Conservation (phyloP, 1,139 yeast genomes). For the Kluyveromyces marxianus region DNA sequence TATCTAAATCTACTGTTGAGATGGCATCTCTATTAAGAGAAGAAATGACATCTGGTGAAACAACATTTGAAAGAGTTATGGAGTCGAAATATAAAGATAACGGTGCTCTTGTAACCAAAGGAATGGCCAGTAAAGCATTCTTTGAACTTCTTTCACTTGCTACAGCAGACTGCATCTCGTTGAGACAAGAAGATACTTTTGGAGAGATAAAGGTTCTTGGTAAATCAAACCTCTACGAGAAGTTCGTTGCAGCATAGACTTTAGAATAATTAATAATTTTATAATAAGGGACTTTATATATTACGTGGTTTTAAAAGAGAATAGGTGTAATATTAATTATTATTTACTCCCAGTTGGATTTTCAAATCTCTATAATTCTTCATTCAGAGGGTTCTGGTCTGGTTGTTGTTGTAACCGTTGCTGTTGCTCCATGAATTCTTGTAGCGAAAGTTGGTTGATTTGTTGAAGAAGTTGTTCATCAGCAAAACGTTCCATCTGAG, state of each 20-base stretch:
- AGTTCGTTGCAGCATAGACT: conserved; percentile 28
- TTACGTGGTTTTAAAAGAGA: background rate
- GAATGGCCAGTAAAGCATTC: conserved; percentile 67
- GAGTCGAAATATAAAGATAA: conserved; percentile 29
- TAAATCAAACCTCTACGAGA: conserved; percentile 42
- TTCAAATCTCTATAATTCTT: no score
- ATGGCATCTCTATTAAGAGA: conserved; percentile 47
- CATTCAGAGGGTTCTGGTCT: no score
- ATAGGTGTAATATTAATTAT: no score
- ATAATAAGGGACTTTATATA: background rate
- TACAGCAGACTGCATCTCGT: conserved; percentile 59
- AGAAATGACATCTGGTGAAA: conserved; percentile 27
- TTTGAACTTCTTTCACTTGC: conserved; percentile 81
- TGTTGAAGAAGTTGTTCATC: conserved; percentile 28
- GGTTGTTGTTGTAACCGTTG: background rate
- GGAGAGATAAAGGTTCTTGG: conserved; percentile 51
- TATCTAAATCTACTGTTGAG: conserved; percentile 45
- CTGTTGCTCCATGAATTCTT: conserved; percentile 23
- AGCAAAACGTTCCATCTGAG: conserved; percentile 22
- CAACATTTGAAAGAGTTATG: conserved; percentile 39
- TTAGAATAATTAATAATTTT: background rate
- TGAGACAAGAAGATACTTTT: conserved; percentile 56
- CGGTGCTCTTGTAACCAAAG: conserved; percentile 35
- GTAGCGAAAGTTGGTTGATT: conserved; percentile 28
- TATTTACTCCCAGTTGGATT: no score